phyloP scores from a whole-genome alignment of 331 rosid species.

The Prunus yedoensis region DNA sequence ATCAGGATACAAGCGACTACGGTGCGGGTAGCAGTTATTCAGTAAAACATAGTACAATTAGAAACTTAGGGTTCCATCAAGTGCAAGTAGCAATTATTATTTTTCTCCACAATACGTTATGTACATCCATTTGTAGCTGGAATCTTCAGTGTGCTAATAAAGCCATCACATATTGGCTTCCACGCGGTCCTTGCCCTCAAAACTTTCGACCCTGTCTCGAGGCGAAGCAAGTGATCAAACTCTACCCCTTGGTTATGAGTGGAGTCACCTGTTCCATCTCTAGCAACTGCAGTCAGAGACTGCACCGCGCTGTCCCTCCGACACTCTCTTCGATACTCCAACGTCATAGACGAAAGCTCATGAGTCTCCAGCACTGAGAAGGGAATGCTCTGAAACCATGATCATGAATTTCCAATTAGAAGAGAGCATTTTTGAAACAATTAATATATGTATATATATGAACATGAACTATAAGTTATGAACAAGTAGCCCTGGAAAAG shows the following conservation, averaged over 20 bases:
- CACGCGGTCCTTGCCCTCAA: slow-evolving; percentile 26
- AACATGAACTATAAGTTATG: too few relatives aligned
- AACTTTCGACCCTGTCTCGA: slow-evolving; percentile 25
- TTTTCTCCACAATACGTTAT: too few relatives aligned
- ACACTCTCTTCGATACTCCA: slow-evolving; percentile 27
- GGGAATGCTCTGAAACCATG: slow-evolving; percentile 20
- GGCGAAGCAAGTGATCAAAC: slow-evolving; percentile 8
- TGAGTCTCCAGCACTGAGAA: neutral
- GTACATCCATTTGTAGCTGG: neutral
- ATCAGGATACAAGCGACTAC: too few relatives aligned
- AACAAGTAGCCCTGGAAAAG: neutral
- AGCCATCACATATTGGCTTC: neutral
- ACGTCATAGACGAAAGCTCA: neutral
- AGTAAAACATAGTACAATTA: too few relatives aligned
- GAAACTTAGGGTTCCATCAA: too few relatives aligned
- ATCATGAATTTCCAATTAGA: neutral
- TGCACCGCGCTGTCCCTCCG: neutral
- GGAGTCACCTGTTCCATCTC: neutral
- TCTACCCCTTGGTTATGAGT: neutral
- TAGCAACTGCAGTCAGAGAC: neutral
- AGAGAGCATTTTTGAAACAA: neutral
- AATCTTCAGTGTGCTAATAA: neutral
- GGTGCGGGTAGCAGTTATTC: too few relatives aligned
- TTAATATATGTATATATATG: too few relatives aligned
- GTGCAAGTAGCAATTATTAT: too few relatives aligned